Evolutionary conservation across 2,329 filamentous ascomycete genomes (phyloP), one percentile per base, ranked within the genome.

Genomic region (Knufia fluminis): DNA sequence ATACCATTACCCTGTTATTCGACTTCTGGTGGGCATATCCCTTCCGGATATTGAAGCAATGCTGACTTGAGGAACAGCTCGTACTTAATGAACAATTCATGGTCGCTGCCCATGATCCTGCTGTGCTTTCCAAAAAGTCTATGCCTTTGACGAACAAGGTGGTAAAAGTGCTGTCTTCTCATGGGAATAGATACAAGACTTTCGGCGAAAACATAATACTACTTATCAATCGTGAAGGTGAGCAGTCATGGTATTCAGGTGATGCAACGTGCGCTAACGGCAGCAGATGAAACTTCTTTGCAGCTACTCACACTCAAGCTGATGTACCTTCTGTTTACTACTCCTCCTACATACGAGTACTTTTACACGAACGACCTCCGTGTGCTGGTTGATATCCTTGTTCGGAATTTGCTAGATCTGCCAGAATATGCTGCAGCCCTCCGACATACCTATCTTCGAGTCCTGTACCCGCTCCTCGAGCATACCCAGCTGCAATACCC

Each of bases 61-160:
- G 42, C 57, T 62, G 46, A 62, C 52, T n/a, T n/a, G 50, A 28
- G 51, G 38, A 14, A 45, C 57, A 94, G 87, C 78, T 98, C 59
- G 90, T 97, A 23, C 71, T 98, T 56, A 98, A 98, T 67, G 92
- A 98, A 67, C 92, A 98, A 68, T 98, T 96, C 68, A 94, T 98
- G 86, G 82, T 97, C 49, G 77, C 76, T 22, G 72, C 77, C 73
- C 59, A 85, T 76, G 52, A 78, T 74, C 65, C 71, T 39, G 54
- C 61, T 57, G 51, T 50, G 48, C 60, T 50, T 52, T 40, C 45
- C 28, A 51, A 57, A 31, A 55, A 49, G 50, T 64, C 71, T 8
- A 67, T 72, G 20, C 77, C 79, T 3, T 68, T 94, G 50, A 97
- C 92, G 3, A 98, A 98, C 63, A 83, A 90, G 57, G 88, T 98